These are phyloP conservation scores for Trichophyton equinum DNA, from an alignment of 2,329 filamentous ascomycete species.

Conservation along the genomic window DNA sequence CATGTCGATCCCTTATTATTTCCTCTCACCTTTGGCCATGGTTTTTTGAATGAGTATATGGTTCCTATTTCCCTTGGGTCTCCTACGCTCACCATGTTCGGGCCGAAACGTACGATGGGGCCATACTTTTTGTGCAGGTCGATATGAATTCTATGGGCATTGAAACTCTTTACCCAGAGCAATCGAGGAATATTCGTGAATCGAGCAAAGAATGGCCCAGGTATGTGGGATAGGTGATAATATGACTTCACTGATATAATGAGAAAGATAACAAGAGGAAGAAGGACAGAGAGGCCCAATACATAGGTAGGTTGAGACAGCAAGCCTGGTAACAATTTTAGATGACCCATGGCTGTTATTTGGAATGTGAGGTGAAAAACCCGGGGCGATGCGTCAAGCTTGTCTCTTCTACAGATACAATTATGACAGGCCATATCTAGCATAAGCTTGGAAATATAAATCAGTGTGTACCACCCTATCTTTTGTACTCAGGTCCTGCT, in stretches of 20 bases:
- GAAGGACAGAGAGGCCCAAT: neutral
- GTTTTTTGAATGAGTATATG: slow-evolving; percentile 68
- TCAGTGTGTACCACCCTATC: neutral
- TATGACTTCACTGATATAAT: neutral
- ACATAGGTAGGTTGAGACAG: neutral
- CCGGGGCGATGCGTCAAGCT: neutral
- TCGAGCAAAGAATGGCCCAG: neutral
- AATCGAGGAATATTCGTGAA: slow-evolving; percentile 4
- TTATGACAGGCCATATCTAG: neutral
- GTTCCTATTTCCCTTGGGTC: slow-evolving; percentile 58
- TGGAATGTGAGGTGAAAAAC: neutral
- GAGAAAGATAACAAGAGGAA: neutral
- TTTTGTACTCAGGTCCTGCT: neutral
- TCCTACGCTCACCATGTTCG: slow-evolving; percentile 61
- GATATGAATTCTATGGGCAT: neutral
- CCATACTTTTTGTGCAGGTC: slow-evolving; percentile 57
- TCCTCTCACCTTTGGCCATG: slow-evolving; percentile 18
- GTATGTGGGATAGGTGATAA: neutral
- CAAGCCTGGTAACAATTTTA: neutral
- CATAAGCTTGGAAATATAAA: slow-evolving; percentile 1
- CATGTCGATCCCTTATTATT: neutral
- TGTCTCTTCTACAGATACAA: neutral
- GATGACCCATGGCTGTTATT: neutral
- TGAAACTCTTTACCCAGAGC: neutral
- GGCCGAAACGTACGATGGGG: slow-evolving; percentile 60